Evolutionary conservation across 2,329 filamentous ascomycete species (phyloP), one percentile per base, ranked within the genome.

Genomic region (Cordyceps tenuipes): DNA sequence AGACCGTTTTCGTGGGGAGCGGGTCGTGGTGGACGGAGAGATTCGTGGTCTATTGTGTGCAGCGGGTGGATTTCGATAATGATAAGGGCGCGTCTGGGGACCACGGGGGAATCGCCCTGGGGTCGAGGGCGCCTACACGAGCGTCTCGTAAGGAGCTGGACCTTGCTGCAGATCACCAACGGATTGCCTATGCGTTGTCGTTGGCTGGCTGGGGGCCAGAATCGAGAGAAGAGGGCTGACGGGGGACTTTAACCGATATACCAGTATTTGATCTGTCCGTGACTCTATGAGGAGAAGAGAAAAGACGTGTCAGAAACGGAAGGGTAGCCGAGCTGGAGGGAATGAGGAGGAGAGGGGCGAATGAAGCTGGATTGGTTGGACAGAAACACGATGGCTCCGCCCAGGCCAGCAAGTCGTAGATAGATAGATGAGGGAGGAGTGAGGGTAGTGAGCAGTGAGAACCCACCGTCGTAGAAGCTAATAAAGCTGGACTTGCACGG

Each of bases 311-410:
- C 48, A 46, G 31, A 59, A 47, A 39, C 48, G 57, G 48, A 47
- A 52, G 26, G 21, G 48, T 17, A 51, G n/a, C 57, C 57, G 29
- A 36, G 57, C 39, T 46, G 57, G 52, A 19, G 23, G 43, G 56
- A 58, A 51, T 19, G 26, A 59, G 48, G 48, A 52, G 26, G 41
- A 58, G 39, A 29, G 57, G 49, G 57, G 48, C 48, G 48, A 59
- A 59, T 15, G n/a, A 10, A 49, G 47, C 47, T 41, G 57, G 49
- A 47, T 59, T 52, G 57, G 57, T 47, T 47, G 57, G 57, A 36
- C 41, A 46, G 34, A 44, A 17, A 17, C 36, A 51, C 31, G 47
- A 59, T 47, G 57, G 48, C 57, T 59, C 57, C 57, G 57, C 57
- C 57, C 48, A 50, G 57, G 41, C 48, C 47, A 44, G n/a, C 39